These are phyloP conservation scores for Pythium rhizo-oryzae DNA, from an alignment of 352 stramenopile genomes.

Conservation along the genomic window DNA sequence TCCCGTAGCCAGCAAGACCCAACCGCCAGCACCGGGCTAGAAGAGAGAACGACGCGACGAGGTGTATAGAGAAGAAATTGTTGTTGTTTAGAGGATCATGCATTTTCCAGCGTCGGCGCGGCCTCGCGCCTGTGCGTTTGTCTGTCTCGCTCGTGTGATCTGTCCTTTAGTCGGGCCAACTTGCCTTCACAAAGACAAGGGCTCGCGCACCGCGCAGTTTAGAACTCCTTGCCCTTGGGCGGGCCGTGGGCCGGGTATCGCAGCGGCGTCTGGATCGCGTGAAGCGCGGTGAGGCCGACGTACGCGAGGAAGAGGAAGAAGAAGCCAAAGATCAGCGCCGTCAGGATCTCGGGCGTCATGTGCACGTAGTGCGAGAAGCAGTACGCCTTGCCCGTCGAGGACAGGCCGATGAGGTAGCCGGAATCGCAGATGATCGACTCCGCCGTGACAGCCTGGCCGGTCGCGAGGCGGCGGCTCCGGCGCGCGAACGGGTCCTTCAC, in stretches of 20 bases:
- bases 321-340: slow-evolving; percentile 72
- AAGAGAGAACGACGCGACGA: slow-evolving; percentile 9
- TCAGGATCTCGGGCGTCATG: slow-evolving; percentile 80
- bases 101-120: background rate
- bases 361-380: slow-evolving; percentile 87
- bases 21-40: too few relatives aligned
- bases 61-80: slow-evolving; percentile 5
- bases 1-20: slow-evolving; percentile 11
- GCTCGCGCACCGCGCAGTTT: background rate
- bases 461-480: slow-evolving; percentile 36
- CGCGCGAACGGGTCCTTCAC: slow-evolving; percentile 27
- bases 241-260: slow-evolving; percentile 72
- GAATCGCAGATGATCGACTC: slow-evolving; percentile 54
- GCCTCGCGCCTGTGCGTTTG: background rate
- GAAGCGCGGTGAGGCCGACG: slow-evolving; percentile 65
- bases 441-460: slow-evolving; percentile 25
- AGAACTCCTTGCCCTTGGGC: slow-evolving; percentile 86
- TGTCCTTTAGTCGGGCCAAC: background rate
- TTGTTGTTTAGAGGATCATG: slow-evolving; percentile 14
- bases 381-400: slow-evolving; percentile 59
- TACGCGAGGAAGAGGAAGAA: slow-evolving; percentile 85
- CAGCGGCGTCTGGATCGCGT: slow-evolving; percentile 78
- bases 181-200: background rate
- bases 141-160: background rate
- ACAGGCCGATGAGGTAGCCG: slow-evolving; percentile 59